Evolutionary conservation across 2,329 filamentous ascomycete genomes (phyloP), one percentile per base, ranked within the genome.

Genomic region (Dactylonectria estremocensis): DNA sequence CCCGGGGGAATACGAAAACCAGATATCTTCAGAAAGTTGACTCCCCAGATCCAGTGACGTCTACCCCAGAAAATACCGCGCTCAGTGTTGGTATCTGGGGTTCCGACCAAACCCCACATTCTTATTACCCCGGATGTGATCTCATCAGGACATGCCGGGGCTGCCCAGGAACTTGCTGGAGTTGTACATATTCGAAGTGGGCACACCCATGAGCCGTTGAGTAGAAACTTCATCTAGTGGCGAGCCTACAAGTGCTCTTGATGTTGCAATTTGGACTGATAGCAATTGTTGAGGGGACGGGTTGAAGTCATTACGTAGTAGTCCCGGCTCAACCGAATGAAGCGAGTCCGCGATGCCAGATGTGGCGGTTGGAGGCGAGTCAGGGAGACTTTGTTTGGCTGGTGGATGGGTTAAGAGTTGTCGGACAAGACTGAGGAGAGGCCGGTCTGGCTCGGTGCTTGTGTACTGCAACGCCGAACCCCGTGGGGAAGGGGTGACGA

Each of bases 91-190:
- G 16, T 55, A 61, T 66, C 59, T 57, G 61, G 68, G 66, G 54
- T 18, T 68, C 35, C 52, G 53, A 54, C 52, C 22, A 43, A 63
- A 66, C 67, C 69, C 74, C 74, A 69, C 73, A 76, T 61, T 68
- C 66, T 66, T 64, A 56, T 67, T 69, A 75, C 69, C 69, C 66
- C 64, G 66, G 73, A 72, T 71, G 57, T 49, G 50, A 64, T 66
- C 60, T 64, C 54, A 48, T 61, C 60, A 63, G 45, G 59, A 67
- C 35, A 61, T 68, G 28, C 58, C 64, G 35, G 64, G 57, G 64
- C 50, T 37, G 37, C 49, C 37, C 37, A n/a, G 46, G n/a, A 55
- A 35, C 48, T 35, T 16, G n/a, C 13, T 7, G 20, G 28, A 37
- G 40, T 49, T 31, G 40, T 24, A 24, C 31, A 46, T 61, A 52